A percentile compares a stretch with the other conserved stretches of the same genome.
Evolutionary conservation across 345 rosid genomes (phyloP).

Genomic region (Raphanus sativus): DNA sequence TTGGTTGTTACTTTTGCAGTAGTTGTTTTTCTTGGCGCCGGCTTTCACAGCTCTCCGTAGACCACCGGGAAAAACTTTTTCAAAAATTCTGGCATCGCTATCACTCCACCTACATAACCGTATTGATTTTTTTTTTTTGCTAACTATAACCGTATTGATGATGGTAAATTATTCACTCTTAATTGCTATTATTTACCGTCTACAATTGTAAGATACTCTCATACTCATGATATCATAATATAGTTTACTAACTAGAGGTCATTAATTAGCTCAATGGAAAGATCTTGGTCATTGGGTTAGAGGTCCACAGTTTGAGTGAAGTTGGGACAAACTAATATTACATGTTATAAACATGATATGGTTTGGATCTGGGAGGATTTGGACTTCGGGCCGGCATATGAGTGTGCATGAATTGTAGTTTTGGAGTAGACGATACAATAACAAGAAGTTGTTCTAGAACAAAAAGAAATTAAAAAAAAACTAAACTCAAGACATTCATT

Average conservation of each 20-base stretch:
- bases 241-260: too few relatives aligned
- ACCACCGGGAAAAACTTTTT: constrained; percentile 80
- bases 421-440: background rate
- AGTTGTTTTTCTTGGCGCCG: constrained; percentile 34
- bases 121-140: background rate
- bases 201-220: too few relatives aligned
- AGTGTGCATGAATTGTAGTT: background rate
- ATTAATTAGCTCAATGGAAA: too few relatives aligned
- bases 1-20: constrained; percentile 92
- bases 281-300: too few relatives aligned
- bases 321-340: too few relatives aligned
- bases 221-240: too few relatives aligned
- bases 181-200: too few relatives aligned
- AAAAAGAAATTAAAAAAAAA: background rate
- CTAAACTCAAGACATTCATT: too few relatives aligned
- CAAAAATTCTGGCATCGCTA: constrained; percentile 80
- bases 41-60: constrained; percentile 40
- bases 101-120: constrained; percentile 73
- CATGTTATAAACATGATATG: too few relatives aligned
- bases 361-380: too few relatives aligned
- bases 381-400: too few relatives aligned
- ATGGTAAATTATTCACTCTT: background rate
- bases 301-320: too few relatives aligned
- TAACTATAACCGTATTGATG: background rate
- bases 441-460: background rate